Percentiles rank a stretch among this genome's conserved stretches.
Evolutionary conservation across 164 flowering plant genomes (phyloP).

Genomic region (Sextonia rubra): DNA sequence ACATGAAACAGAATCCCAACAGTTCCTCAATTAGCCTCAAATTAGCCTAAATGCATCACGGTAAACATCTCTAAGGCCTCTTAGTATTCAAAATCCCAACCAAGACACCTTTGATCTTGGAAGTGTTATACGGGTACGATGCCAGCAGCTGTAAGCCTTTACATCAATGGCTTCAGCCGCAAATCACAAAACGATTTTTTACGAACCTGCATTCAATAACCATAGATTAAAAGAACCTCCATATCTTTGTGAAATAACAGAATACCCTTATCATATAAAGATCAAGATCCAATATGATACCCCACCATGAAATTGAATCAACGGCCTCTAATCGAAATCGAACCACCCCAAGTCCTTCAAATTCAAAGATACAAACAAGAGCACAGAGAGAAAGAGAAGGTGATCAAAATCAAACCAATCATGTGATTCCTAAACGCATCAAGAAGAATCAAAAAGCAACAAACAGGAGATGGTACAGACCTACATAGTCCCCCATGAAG

Average conservation of each 20-base stretch:
- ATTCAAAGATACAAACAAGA: not conserved
- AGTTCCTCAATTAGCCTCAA: not conserved
- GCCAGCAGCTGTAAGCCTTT: not conserved
- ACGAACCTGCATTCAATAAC: not conserved
- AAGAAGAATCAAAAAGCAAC: not conserved
- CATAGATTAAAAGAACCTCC: not conserved
- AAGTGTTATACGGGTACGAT: not conserved
- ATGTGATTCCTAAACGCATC: not conserved
- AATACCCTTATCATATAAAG: not conserved
- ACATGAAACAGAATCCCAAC: not conserved
- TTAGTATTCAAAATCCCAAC: not conserved
- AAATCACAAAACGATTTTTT: not conserved
- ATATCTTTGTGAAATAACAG: too few species aligned
- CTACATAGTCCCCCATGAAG: constrained; percentile 48
- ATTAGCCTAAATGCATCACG: too few species aligned
- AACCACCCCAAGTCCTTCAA: not conserved
- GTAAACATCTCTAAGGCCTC: not conserved
- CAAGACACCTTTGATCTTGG: not conserved
- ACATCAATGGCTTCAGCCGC: not conserved
- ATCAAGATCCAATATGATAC: not conserved
- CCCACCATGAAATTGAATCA: not conserved
- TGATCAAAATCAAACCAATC: not conserved
- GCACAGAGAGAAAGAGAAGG: not conserved
- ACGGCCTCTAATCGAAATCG: not conserved
- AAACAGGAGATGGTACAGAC: constrained; percentile 14